Evolutionary conservation across 805 yeast species (phyloP).

Genomic region (Candida tibetensis): DNA sequence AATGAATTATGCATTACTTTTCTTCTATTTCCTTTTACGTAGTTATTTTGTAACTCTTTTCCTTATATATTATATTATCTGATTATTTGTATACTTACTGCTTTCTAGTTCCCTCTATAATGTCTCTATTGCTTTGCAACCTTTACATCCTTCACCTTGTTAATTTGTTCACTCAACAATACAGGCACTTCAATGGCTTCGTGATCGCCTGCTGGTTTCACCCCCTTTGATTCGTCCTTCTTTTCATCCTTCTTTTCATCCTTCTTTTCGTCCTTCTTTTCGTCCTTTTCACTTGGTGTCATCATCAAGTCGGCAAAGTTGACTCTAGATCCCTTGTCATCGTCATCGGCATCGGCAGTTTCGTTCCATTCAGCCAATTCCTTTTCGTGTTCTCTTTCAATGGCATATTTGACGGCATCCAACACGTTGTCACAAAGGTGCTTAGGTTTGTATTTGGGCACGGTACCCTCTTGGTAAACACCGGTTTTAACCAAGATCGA

Average conservation of each 20-base stretch:
- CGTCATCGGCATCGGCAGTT: slow-evolving; percentile 33
- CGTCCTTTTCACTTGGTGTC: slow-evolving; percentile 38
- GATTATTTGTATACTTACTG: no score
- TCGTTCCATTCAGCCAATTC: slow-evolving; percentile 76
- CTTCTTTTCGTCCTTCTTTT: slow-evolving; percentile 8
- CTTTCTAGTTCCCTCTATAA: no score
- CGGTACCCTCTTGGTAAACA: slow-evolving; percentile 77
- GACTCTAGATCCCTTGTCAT: slow-evolving; percentile 31
- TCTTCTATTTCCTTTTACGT: no score
- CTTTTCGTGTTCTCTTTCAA: slow-evolving; percentile 72
- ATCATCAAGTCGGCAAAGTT: slow-evolving; percentile 45
- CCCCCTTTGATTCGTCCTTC: slow-evolving; percentile 6
- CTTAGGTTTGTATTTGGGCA: slow-evolving; percentile 77
- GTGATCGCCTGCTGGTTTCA: slow-evolving; percentile 30
- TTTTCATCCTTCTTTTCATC: slow-evolving; percentile 15
- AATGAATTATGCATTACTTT: no score
- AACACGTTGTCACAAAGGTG: slow-evolving; percentile 69
- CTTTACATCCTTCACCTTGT: slow-evolving; percentile 36
- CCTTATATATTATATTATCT: no score
- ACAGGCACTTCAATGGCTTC: slow-evolving; percentile 53
- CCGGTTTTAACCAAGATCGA: slow-evolving; percentile 86
- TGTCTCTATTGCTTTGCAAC: no score
- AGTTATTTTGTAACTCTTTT: no score
- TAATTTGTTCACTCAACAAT: slow-evolving; percentile 42
- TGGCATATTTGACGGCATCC: slow-evolving; percentile 80